Evolutionary conservation across 176 grass and related monocot genomes (phyloP).

Genomic region (Raddia distichophylla): DNA sequence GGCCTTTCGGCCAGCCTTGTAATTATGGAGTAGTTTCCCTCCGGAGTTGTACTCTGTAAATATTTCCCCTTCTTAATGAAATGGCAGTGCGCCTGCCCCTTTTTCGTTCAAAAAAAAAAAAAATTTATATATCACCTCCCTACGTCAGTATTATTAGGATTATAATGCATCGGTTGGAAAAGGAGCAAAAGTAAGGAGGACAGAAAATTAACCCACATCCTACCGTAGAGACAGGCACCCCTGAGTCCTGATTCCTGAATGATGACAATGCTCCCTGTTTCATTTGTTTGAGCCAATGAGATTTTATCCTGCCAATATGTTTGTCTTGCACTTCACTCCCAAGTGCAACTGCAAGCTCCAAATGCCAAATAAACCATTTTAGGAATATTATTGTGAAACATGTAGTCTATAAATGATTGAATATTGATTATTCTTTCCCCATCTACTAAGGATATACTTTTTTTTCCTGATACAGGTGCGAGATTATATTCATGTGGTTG

Average conservation of each 20-base stretch:
- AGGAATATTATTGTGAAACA: slow-evolving; percentile 9
- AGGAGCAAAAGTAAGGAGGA: not conserved
- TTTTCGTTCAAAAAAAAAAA: too few species aligned
- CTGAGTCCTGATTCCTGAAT: not conserved
- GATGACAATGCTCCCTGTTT: not conserved
- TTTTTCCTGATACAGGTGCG: slow-evolving; percentile 60
- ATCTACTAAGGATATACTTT: slow-evolving; percentile 31
- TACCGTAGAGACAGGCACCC: not conserved
- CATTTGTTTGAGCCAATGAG: not conserved
- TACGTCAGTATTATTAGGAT: not conserved
- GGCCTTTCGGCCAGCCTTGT: too few species aligned
- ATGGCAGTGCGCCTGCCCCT: too few species aligned
- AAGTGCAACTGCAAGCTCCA: slow-evolving; percentile 12
- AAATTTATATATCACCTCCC: too few species aligned
- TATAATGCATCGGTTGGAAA: slow-evolving; percentile 6
- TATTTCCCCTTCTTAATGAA: too few species aligned
- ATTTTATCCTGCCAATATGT: slow-evolving; percentile 1
- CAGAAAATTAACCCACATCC: not conserved
- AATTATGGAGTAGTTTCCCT: too few species aligned
- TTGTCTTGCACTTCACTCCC: slow-evolving; percentile 14
- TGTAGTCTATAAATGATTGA: slow-evolving; percentile 1
- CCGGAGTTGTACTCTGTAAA: too few species aligned
- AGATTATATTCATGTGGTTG: slow-evolving; percentile 95
- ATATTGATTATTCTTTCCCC: slow-evolving; percentile 6
- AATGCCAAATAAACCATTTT: slow-evolving; percentile 27